These are phyloP conservation scores for Abrus pulchellus DNA, from an alignment of 306 rosid species.

Conservation along the genomic window DNA sequence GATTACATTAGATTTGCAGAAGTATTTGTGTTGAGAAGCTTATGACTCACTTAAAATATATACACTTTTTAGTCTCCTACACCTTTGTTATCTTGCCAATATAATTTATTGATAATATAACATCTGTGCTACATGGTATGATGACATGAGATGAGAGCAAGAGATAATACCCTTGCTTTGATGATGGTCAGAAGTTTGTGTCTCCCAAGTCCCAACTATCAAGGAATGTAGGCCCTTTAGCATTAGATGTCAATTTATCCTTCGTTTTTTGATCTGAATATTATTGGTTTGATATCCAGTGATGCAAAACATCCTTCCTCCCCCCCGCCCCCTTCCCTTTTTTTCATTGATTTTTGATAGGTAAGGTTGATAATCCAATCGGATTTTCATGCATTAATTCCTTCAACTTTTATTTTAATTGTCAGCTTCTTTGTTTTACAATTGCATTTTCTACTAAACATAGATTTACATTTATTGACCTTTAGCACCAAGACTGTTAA, in stretches of 20 bases:
- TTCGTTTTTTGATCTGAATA: conserved; percentile 22
- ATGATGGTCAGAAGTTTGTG: background rate
- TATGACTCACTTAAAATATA: conserved; percentile 10
- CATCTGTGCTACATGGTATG: background rate
- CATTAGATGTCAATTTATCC: conserved; percentile 8
- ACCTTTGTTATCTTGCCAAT: conserved; percentile 3
- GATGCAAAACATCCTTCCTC: background rate
- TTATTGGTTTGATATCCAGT: conserved; percentile 16
- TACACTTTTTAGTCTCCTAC: background rate
- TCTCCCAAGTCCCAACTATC: background rate
- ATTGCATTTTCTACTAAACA: background rate
- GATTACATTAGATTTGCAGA: background rate
- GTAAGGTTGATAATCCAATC: background rate
- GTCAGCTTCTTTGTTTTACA: background rate
- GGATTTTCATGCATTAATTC: conserved; percentile 4
- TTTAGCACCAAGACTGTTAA: background rate
- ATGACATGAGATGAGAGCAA: conserved; percentile 8
- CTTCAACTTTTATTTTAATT: background rate
- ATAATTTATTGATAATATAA: background rate
- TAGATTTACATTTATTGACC: background rate
- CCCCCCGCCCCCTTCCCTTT: background rate
- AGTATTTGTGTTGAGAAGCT: conserved; percentile 7
- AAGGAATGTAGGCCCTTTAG: background rate
- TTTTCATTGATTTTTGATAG: conserved; percentile 4
- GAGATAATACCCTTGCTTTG: background rate